phyloP scores from a whole-genome alignment of 2,329 filamentous ascomycete genomes.

The Phialophora expanda region DNA sequence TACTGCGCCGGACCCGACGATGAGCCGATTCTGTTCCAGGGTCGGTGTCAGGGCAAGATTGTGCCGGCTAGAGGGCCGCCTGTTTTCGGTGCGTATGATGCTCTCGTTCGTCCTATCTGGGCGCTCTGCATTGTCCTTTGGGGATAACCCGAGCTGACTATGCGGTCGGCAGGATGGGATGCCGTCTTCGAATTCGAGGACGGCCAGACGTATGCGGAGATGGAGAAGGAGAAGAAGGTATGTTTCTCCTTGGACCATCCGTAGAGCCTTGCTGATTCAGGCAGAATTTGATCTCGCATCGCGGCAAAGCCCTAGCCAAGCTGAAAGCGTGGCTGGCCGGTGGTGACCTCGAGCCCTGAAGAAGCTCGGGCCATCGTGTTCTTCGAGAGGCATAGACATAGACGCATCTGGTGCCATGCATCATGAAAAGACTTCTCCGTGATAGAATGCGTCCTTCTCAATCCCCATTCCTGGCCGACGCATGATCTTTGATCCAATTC shows the following conservation, averaged over 20 bases:
- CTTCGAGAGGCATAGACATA: constrained; percentile 2
- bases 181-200: constrained; percentile 87
- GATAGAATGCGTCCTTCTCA: not conserved
- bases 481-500: constrained; percentile 72
- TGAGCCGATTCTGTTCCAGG: constrained; percentile 88
- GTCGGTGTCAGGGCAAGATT: constrained; percentile 83
- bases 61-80: constrained; percentile 80
- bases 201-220: constrained; percentile 91
- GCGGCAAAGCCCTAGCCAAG: constrained; percentile 83
- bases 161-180: constrained; percentile 76
- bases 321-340: constrained; percentile 78
- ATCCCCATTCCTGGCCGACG: constrained; percentile 34
- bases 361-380: not conserved
- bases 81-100: constrained; percentile 71
- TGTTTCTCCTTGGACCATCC: not conserved
- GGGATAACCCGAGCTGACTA: not conserved
- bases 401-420: not conserved
- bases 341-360: constrained; percentile 39
- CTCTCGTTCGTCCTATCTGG: not conserved
- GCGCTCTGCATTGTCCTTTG: not conserved
- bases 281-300: constrained; percentile 87
- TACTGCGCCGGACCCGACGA: constrained; percentile 85
- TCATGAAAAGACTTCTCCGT: not conserved
- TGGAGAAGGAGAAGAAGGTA: constrained; percentile 91
- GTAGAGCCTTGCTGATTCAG: not conserved